These are phyloP conservation scores for Dioszegia hungarica DNA, from an alignment of 768 basidiomycete species.

Conservation along the genomic window DNA sequence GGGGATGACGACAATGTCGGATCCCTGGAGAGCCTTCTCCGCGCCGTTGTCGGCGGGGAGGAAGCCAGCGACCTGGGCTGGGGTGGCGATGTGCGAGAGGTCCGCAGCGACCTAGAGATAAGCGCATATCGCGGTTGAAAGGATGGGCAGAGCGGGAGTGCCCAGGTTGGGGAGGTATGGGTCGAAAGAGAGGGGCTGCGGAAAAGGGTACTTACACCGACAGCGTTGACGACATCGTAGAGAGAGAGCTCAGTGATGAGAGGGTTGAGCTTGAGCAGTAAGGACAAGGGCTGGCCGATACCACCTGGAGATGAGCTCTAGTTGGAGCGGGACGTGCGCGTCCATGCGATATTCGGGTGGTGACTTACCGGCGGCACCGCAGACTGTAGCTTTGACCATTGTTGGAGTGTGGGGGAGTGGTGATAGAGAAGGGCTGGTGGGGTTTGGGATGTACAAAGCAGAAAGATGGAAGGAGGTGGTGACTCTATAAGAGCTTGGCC, in stretches of 20 bases:
- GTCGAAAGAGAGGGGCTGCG: too few species aligned
- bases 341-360: constrained; percentile 3
- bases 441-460: too few species aligned
- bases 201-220: constrained; percentile 61
- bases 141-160: background rate
- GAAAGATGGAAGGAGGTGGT: background rate
- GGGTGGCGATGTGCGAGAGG: constrained; percentile 87
- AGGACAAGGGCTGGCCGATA: constrained; percentile 93
- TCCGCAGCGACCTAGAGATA: constrained; percentile 69
- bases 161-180: too few species aligned
- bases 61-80: constrained; percentile 61
- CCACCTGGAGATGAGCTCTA: constrained; percentile 54
- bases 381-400: constrained; percentile 84
- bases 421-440: background rate
- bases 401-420: constrained; percentile 12
- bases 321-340: background rate
- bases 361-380: constrained; percentile 80
- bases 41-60: constrained; percentile 43
- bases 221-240: constrained; percentile 92
- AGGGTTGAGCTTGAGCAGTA: constrained; percentile 89
- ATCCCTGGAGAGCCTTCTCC: constrained; percentile 69
- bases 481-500: too few species aligned
- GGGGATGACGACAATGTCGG: constrained; percentile 90
- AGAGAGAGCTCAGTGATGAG: constrained; percentile 75
- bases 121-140: background rate